These are phyloP conservation scores for Monosporascus cannonballus DNA, from an alignment of 2,329 filamentous ascomycete genomes.

Conservation along the genomic window DNA sequence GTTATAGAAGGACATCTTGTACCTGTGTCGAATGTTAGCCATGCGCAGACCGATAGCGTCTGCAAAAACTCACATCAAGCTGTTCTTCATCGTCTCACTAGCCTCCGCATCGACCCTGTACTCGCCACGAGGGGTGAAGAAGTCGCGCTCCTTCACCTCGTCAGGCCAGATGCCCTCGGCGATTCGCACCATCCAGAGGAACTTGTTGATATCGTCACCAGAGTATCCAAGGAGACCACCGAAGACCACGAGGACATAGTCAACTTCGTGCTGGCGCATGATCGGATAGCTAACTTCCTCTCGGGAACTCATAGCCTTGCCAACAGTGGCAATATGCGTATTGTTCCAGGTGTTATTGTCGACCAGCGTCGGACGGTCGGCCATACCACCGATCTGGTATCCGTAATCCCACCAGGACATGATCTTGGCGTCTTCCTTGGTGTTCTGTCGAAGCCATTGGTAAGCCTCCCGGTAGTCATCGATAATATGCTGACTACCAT, in stretches of 20 bases:
- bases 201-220: slow-evolving; percentile 99
- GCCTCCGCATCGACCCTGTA: slow-evolving; percentile 92
- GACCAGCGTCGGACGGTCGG: slow-evolving; percentile 90
- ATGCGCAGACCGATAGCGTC: neutral
- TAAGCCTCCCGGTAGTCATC: slow-evolving; percentile 99
- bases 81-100: slow-evolving; percentile 97
- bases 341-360: slow-evolving; percentile 99
- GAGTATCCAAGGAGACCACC: slow-evolving; percentile 95
- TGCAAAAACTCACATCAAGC: slow-evolving; percentile 73
- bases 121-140: slow-evolving; percentile 89
- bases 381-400: slow-evolving; percentile 99
- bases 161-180: slow-evolving; percentile 99
- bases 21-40: slow-evolving; percentile 52
- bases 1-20: slow-evolving; percentile 99
- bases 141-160: slow-evolving; percentile 93
- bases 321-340: slow-evolving; percentile 97
- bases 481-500: slow-evolving; percentile 96
- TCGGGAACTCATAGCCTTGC: slow-evolving; percentile 95
- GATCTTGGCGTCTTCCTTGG: slow-evolving; percentile 87
- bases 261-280: slow-evolving; percentile 96
- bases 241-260: slow-evolving; percentile 97
- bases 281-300: slow-evolving; percentile 99
- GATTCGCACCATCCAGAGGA: slow-evolving; percentile 99
- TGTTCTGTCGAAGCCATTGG: slow-evolving; percentile 99
- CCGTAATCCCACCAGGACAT: slow-evolving; percentile 99